A percentile compares a stretch with the other conserved stretches of the same genome.
phyloP scores from a whole-genome alignment of 805 yeast genomes.

The Wickerhamomyces kurtzmanii region DNA sequence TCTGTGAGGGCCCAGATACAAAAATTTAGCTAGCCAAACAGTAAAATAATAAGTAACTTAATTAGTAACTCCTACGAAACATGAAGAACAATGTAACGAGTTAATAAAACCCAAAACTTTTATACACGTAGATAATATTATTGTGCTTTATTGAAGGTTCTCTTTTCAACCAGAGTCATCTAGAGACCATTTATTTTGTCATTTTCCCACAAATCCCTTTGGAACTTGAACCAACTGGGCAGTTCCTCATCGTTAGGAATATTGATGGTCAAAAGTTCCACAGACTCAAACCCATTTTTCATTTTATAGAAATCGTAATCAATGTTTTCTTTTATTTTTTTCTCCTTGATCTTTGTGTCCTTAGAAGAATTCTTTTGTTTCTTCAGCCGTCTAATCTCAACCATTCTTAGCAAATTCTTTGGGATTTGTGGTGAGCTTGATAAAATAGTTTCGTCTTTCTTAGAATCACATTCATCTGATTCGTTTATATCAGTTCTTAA shows the following conservation, averaged over 20 bases:
- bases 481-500: too few relatives aligned
- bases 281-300: constrained; percentile 6
- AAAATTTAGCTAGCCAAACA: not conserved
- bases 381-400: constrained; percentile 34
- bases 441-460: constrained; percentile 18
- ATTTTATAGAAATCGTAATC: constrained; percentile 11
- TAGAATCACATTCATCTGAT: constrained; percentile 11
- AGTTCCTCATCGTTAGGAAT: constrained; percentile 51
- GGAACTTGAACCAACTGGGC: constrained; percentile 69
- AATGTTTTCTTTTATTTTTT: too few relatives aligned
- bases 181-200: too few relatives aligned
- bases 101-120: not conserved
- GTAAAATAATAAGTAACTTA: too few relatives aligned
- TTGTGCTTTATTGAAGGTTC: constrained; percentile 18
- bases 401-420: constrained; percentile 43
- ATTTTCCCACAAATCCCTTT: constrained; percentile 59
- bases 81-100: not conserved
- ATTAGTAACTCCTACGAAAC: too few relatives aligned
- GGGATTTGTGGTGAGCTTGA: constrained; percentile 68
- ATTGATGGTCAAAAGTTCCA: constrained; percentile 13
- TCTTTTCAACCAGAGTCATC: too few relatives aligned
- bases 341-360: not conserved
- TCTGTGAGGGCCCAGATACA: not conserved
- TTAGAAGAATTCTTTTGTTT: constrained; percentile 17
- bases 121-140: constrained; percentile 1